Evolutionary conservation across 805 yeast species (phyloP), one percentile per base, ranked within the genome.

Genomic region (Diddensiella santjacobensis): DNA sequence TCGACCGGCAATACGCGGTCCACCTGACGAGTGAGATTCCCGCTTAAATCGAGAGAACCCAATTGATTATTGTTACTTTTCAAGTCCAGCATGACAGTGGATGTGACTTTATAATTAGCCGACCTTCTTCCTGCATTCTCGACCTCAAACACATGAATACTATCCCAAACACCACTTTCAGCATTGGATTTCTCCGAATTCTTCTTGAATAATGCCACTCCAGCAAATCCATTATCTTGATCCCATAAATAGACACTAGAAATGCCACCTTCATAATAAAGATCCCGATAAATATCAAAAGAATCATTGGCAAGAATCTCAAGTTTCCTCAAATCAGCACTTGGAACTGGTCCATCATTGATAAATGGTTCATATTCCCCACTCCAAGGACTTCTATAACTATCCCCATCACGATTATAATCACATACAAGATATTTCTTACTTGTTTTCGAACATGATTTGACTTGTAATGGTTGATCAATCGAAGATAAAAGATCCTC

Each of bases 201-300:
- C 66, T 91, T 91, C 70, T 93, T 87, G 63, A 91, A 74, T 51
- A 91, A 72, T 13, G 82, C 89, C 3, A 89, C 96, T 18, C 98
- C 98, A 3, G 97, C 96, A 71, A 91, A 88, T 1, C 86, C 87
- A 26, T 68, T 87, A 30, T 80, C 82, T 19, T 79, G 74, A 58
- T 90, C 96, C 99, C 99, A 91, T 44, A 93, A 71, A 63, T 93
- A 91, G 15, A 85, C 95, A 48, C 90, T 81, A 1, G 93, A 83
- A 35, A 85, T 73, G 19, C 98, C 99, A 35, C 97, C 97, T 66
- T 90, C 98, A 65, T 89, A 91, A 70, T 91, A 91, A 58, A 91
- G 70, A 63, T 93, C 99, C 56, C 96, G 76, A 70, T 93, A 91
- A 31, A 91, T 78, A 60, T 89, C 97, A 63, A 91, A 87, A 3